A percentile compares a stretch with the other conserved stretches of the same genome.
phyloP scores from a whole-genome alignment of 208 protist genomes.

The Tritrichomonas foetus region DNA sequence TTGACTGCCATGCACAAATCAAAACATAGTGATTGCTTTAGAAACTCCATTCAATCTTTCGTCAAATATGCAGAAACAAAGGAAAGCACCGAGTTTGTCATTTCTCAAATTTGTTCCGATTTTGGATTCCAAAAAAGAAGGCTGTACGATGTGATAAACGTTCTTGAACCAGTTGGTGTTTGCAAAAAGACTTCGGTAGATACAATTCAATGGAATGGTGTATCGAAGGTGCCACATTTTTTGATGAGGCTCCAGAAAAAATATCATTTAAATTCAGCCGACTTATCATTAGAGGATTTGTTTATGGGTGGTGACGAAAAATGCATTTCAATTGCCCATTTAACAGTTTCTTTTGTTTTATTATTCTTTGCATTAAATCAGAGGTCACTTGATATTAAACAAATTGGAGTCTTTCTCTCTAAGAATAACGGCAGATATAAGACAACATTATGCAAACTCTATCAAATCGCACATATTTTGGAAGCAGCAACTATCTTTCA shows the following conservation, averaged over 20 bases:
- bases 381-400: not conserved
- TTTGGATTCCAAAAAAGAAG: not conserved
- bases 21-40: constrained; percentile 4
- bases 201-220: not conserved
- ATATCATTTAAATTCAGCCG: not conserved
- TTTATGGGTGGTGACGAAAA: not conserved
- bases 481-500: not conserved
- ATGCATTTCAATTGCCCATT: not conserved
- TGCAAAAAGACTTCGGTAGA: not conserved
- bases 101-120: not conserved
- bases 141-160: not conserved
- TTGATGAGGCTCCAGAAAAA: not conserved
- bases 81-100: not conserved
- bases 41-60: not conserved
- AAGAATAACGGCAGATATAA: not conserved
- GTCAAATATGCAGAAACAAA: not conserved
- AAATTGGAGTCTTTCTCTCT: not conserved
- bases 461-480: not conserved
- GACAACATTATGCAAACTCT: not conserved
- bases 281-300: not conserved
- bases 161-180: not conserved
- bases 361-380: not conserved
- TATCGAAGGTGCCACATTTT: not conserved
- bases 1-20: no score
- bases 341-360: not conserved